Percentiles rank a stretch among this genome's conserved stretches.
Evolutionary conservation across 208 protist species (phyloP).

Genomic region (Cochliopodium minus): DNA sequence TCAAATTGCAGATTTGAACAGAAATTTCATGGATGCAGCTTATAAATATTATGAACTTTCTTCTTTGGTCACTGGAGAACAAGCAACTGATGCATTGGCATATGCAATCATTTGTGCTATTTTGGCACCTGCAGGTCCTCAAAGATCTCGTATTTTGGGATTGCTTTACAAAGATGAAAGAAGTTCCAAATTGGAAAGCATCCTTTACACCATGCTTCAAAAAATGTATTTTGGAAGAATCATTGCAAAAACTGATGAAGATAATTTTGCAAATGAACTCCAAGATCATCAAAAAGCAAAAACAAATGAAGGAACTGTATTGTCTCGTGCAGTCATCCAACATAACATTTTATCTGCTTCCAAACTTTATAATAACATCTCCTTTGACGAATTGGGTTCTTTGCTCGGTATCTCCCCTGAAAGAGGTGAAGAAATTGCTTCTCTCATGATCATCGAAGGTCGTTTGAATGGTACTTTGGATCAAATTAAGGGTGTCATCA

Average conservation of each 20-base stretch:
- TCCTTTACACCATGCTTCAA: neutral
- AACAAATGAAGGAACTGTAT: conserved; percentile 15
- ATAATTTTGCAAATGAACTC: conserved; percentile 23
- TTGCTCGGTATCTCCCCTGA: conserved; percentile 48
- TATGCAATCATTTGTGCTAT: conserved; percentile 57
- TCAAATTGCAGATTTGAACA: conserved; percentile 57
- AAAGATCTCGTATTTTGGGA: conserved; percentile 52
- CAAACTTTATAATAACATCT: conserved; percentile 74
- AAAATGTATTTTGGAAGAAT: conserved; percentile 24
- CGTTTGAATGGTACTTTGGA: conserved; percentile 51
- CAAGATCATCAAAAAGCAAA: conserved; percentile 28
- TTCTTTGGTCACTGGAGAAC: conserved; percentile 28
- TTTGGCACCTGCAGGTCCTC: conserved; percentile 55
- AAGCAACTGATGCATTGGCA: conserved; percentile 27
- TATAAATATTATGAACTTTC: conserved; percentile 61
- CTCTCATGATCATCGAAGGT: conserved; percentile 63
- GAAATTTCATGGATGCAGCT: conserved; percentile 61
- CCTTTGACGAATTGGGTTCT: conserved; percentile 52
- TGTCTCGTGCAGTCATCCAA: conserved; percentile 45
- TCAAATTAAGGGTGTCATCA: conserved; percentile 46
- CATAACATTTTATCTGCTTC: conserved; percentile 69
- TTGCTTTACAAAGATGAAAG: conserved; percentile 56
- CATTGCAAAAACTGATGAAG: conserved; percentile 27
- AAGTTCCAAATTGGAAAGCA: conserved; percentile 27
- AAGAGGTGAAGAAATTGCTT: conserved; percentile 51